These are phyloP conservation scores for Ascoidea rubescens DNA, from an alignment of 805 yeast species.

Conservation along the genomic window DNA sequence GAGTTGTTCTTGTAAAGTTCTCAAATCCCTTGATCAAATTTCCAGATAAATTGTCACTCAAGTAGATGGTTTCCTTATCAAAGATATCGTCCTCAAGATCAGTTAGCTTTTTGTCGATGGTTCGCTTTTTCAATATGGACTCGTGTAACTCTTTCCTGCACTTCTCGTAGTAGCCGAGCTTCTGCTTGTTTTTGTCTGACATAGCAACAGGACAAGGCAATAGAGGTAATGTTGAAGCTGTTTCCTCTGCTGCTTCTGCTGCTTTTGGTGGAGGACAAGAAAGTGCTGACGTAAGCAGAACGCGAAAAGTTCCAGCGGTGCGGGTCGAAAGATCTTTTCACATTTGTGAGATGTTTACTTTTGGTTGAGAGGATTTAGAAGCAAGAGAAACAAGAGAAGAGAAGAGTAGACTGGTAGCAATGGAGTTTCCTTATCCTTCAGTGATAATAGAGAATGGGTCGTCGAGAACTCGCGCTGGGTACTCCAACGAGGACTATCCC, in stretches of 20 bases:
- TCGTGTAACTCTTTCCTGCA: slow-evolving; percentile 54
- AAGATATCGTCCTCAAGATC: slow-evolving; percentile 65
- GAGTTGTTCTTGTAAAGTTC: slow-evolving; percentile 44
- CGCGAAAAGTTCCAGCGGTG: neutral
- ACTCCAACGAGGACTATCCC: slow-evolving; percentile 53
- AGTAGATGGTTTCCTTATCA: slow-evolving; percentile 64
- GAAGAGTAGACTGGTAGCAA: slow-evolving; percentile 2
- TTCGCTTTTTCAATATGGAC: slow-evolving; percentile 44
- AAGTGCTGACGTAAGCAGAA: no score
- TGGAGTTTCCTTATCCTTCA: slow-evolving; percentile 33
- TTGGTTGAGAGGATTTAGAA: neutral
- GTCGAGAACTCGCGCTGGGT: slow-evolving; percentile 52
- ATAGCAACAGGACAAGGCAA: no score
- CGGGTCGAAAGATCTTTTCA: neutral
- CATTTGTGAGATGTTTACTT: neutral
- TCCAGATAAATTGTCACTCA: slow-evolving; percentile 55
- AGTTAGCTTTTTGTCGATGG: slow-evolving; percentile 49
- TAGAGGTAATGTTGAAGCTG: no score
- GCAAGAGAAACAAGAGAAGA: slow-evolving; percentile 8
- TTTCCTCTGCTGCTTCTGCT: no score
- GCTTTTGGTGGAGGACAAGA: slow-evolving; percentile 16
- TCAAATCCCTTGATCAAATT: slow-evolving; percentile 90
- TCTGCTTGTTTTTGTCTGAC: neutral
- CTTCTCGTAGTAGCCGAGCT: slow-evolving; percentile 31
- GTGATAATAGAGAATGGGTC: slow-evolving; percentile 63